phyloP scores from a whole-genome alignment of 2,329 filamentous ascomycete species.

The Ceratocystis diversiconidia region DNA sequence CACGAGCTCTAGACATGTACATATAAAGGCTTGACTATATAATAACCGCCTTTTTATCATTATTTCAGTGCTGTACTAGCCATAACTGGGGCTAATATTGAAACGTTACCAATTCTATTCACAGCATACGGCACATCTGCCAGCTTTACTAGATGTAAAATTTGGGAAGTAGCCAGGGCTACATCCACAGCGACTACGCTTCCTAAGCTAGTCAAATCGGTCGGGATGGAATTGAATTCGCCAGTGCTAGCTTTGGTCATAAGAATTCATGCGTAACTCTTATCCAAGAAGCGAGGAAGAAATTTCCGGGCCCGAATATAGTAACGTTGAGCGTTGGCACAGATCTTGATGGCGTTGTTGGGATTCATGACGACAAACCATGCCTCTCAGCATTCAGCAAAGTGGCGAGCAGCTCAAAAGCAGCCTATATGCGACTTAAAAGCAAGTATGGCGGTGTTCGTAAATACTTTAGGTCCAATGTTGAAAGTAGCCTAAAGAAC shows the following conservation, averaged over 20 bases:
- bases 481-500: conserved; percentile 22
- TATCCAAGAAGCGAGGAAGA: conserved; percentile 22
- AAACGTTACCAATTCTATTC: conserved; percentile 21
- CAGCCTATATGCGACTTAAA: background rate
- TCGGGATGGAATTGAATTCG: conserved; percentile 22
- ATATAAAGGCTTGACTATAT: background rate
- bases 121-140: conserved; percentile 22
- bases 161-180: conserved; percentile 24
- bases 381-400: background rate
- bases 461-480: conserved; percentile 23
- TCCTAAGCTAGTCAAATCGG: conserved; percentile 24
- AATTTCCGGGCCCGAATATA: conserved; percentile 19
- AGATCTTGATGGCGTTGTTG: conserved; percentile 20
- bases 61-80: background rate
- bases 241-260: conserved; percentile 24
- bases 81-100: background rate
- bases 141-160: conserved; percentile 20
- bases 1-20: background rate
- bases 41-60: background rate
- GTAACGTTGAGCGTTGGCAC: conserved; percentile 23
- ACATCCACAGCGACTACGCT: conserved; percentile 23
- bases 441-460: conserved; percentile 18
- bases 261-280: conserved; percentile 25
- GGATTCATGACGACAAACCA: conserved; percentile 17
- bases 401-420: background rate